A percentile compares a stretch with the other conserved stretches of the same genome.
Evolutionary conservation across 2,329 filamentous ascomycete species (phyloP).

Genomic region (Ophidiomyces ophidiicola): DNA sequence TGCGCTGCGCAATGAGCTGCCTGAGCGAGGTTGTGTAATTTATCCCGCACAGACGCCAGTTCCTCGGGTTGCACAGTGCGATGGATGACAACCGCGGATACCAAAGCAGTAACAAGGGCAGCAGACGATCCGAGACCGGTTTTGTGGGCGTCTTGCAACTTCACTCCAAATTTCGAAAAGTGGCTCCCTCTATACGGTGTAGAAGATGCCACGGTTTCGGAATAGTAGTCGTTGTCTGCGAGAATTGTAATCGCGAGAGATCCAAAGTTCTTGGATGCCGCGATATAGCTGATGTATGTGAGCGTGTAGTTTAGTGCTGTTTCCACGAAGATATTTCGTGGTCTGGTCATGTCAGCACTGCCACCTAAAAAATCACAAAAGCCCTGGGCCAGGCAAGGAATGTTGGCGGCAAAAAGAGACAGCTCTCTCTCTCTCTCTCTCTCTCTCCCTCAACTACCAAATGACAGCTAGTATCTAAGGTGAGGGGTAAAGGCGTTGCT

Average conservation of each 20-base stretch:
- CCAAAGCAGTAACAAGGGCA: conserved; percentile 78
- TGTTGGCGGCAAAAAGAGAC: conserved; percentile 60
- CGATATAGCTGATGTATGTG: conserved; percentile 54
- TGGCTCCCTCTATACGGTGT: conserved; percentile 32
- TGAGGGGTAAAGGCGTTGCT: conserved; percentile 9
- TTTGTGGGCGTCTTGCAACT: conserved; percentile 72
- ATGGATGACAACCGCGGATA: conserved; percentile 38
- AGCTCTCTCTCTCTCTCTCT: too few relatives aligned
- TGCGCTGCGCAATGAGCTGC: conserved; percentile 90
- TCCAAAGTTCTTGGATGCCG: conserved; percentile 45
- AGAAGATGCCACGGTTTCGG: conserved; percentile 44
- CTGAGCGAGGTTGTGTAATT: conserved; percentile 86
- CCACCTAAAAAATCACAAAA: conserved; percentile 8
- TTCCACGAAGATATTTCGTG: conserved; percentile 77
- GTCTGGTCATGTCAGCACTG: conserved; percentile 25
- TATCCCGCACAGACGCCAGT: conserved; percentile 41
- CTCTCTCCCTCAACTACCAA: too few relatives aligned
- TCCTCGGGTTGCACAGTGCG: conserved; percentile 34
- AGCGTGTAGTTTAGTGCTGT: conserved; percentile 78
- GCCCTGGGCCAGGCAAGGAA: conserved; percentile 32
- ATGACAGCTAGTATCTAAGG: too few relatives aligned
- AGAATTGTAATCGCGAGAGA: conserved; percentile 72
- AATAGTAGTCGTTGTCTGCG: conserved; percentile 96
- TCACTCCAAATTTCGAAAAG: conserved; percentile 68
- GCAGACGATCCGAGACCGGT: conserved; percentile 92